A percentile compares a stretch with the other conserved stretches of the same genome.
These are phyloP conservation scores for Phytopythium oedochilum DNA, from an alignment of 352 stramenopile genomes.

Conservation along the genomic window DNA sequence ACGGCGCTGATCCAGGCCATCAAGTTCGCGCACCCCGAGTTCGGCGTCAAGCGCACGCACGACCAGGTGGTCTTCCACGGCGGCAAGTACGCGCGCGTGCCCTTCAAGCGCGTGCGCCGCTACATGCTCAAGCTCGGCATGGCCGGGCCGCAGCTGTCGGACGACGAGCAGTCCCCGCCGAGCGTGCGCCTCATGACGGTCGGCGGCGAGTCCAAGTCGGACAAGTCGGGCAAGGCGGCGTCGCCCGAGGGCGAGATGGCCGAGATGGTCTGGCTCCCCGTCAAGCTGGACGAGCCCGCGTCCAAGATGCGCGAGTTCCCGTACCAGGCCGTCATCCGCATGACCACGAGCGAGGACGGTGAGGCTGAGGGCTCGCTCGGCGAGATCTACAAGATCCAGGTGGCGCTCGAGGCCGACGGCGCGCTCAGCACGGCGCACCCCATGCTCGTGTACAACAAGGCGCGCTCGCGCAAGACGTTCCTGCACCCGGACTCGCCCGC, in stretches of 20 bases:
- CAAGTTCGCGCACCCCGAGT: slow-evolving; percentile 83
- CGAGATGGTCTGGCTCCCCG: slow-evolving; percentile 66
- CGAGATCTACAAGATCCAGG: slow-evolving; percentile 91
- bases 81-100: slow-evolving; percentile 71
- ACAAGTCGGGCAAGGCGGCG: slow-evolving; percentile 12
- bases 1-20: slow-evolving; percentile 83
- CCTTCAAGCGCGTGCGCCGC: slow-evolving; percentile 79
- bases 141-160: slow-evolving; percentile 11
- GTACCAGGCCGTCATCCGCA: slow-evolving; percentile 84
- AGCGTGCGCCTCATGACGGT: slow-evolving; percentile 82
- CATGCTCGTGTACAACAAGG: slow-evolving; percentile 90
- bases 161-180: slow-evolving; percentile 27
- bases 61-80: slow-evolving; percentile 70
- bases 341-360: slow-evolving; percentile 69
- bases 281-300: slow-evolving; percentile 80
- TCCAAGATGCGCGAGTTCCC: slow-evolving; percentile 74
- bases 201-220: slow-evolving; percentile 68
- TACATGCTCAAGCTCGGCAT: slow-evolving; percentile 84
- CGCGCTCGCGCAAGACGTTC: slow-evolving; percentile 82
- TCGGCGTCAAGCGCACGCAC: slow-evolving; percentile 80
- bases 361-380: slow-evolving; percentile 66
- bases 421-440: slow-evolving; percentile 63
- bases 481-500: slow-evolving; percentile 77
- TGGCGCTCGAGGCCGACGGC: slow-evolving; percentile 60
- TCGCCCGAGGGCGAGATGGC: slow-evolving; percentile 14